A percentile compares a stretch with the other conserved stretches of the same genome.
Evolutionary conservation across 176 grass and related monocot genomes (phyloP).

Genomic region (Melocanna baccifera): DNA sequence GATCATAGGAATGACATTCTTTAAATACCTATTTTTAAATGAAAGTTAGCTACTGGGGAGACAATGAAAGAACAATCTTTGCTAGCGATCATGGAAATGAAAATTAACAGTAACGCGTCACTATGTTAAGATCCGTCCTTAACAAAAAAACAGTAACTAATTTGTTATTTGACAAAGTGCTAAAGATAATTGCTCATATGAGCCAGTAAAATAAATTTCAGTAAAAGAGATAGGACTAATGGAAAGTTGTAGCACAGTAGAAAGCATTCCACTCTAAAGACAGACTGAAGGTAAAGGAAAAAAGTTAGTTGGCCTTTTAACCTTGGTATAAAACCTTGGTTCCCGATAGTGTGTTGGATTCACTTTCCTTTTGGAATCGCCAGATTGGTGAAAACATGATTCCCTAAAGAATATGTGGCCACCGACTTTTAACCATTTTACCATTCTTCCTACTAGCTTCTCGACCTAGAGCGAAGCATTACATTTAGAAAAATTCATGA

Average conservation of each 20-base stretch:
- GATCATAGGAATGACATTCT: conserved; percentile 67
- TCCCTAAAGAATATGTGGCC: conserved; percentile 96
- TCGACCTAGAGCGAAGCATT: conserved; percentile 47
- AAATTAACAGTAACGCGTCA: background rate
- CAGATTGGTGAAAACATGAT: conserved; percentile 94
- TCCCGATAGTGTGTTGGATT: conserved; percentile 95
- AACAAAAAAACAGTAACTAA: background rate
- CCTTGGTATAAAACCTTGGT: conserved; percentile 96
- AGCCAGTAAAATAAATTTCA: background rate
- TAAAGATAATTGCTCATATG: background rate
- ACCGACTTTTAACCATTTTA: conserved; percentile 82
- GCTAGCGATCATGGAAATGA: background rate
- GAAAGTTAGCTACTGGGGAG: background rate
- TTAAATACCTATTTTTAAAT: conserved; percentile 62
- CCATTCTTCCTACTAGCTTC: conserved; percentile 65
- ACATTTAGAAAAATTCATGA: background rate
- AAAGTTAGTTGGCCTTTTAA: conserved; percentile 10
- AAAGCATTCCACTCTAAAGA: background rate
- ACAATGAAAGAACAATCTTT: background rate
- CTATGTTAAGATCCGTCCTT: background rate
- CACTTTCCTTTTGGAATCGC: conserved; percentile 95
- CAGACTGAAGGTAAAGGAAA: background rate
- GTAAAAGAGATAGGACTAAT: background rate
- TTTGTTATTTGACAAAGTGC: background rate
- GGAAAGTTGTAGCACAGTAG: background rate